phyloP scores from a whole-genome alignment of 805 yeast genomes.

The Saccharomycopsis sp. region DNA sequence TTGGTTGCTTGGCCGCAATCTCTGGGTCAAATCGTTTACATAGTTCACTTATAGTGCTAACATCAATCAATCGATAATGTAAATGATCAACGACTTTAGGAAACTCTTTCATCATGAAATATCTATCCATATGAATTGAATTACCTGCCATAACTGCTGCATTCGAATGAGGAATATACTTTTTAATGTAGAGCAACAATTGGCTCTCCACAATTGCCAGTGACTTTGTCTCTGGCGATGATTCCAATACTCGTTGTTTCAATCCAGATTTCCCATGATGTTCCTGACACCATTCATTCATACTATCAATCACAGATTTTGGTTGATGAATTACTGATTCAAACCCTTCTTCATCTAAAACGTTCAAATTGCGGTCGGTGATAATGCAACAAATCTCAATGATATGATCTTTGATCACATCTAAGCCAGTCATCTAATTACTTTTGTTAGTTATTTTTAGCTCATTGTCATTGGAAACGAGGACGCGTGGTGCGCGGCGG shows the following conservation, averaged over 20 bases:
- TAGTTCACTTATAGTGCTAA: constrained; percentile 77
- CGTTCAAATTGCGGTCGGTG: constrained; percentile 74
- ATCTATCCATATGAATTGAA: constrained; percentile 83
- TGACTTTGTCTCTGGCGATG: constrained; percentile 35
- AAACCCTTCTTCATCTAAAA: constrained; percentile 65
- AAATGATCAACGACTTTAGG: constrained; percentile 60
- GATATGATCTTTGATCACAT: constrained; percentile 71
- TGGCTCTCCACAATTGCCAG: constrained; percentile 57
- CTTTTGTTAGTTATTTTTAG: neutral
- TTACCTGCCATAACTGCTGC: constrained; percentile 84
- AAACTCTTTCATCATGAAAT: constrained; percentile 77
- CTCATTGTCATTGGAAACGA: neutral
- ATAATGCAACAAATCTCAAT: constrained; percentile 88
- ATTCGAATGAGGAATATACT: constrained; percentile 43
- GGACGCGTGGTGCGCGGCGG: too few relatives aligned
- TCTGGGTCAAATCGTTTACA: constrained; percentile 70
- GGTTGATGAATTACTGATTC: constrained; percentile 76
- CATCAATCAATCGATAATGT: constrained; percentile 82
- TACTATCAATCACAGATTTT: constrained; percentile 50
- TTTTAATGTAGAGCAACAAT: constrained; percentile 52
- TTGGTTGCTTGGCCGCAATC: constrained; percentile 50
- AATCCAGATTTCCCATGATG: constrained; percentile 79
- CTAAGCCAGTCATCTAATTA: constrained; percentile 79
- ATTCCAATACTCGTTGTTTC: constrained; percentile 56
- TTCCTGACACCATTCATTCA: constrained; percentile 84